phyloP scores from a whole-genome alignment of 2,329 filamentous ascomycete species.

The Aspergillus arachidicola region DNA sequence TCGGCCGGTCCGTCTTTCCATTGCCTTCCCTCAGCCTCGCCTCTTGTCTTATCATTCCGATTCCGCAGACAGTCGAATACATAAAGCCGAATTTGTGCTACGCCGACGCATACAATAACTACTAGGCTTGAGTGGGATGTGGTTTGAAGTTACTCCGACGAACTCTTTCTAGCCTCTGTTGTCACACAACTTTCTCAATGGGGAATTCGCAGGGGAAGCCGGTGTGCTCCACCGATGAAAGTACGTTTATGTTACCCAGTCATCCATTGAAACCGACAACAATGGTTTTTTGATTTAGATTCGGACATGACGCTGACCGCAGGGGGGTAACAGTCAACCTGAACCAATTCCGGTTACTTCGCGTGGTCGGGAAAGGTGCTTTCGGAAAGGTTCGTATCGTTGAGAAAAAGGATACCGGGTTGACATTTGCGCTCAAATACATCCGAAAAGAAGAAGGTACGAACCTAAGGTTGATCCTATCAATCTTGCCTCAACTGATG shows the following conservation, averaged over 20 bases:
- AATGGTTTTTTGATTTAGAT: not conserved
- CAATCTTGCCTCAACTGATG: constrained; percentile 17
- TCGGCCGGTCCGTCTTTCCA: constrained; percentile 1
- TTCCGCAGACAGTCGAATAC: not conserved
- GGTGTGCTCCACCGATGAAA: constrained; percentile 89
- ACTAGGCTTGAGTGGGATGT: constrained; percentile 21
- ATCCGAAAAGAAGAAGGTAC: constrained; percentile 94
- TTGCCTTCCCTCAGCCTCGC: not conserved
- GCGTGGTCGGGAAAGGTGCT: constrained; percentile 95
- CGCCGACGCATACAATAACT: not conserved
- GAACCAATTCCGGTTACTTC: constrained; percentile 92
- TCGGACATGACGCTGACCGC: constrained; percentile 20
- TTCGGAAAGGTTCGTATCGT: constrained; percentile 99
- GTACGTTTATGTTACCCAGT: constrained; percentile 54
- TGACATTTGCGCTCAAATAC: constrained; percentile 97
- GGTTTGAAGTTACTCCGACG: constrained; percentile 28
- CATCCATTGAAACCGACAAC: not conserved
- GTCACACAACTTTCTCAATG: constrained; percentile 58
- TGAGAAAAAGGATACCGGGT: constrained; percentile 89
- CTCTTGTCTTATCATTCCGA: not conserved
- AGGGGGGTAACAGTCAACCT: constrained; percentile 72
- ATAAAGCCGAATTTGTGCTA: not conserved
- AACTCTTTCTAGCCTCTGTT: constrained; percentile 19
- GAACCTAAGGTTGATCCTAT: constrained; percentile 9
- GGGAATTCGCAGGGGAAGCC: constrained; percentile 95